These are phyloP conservation scores for Dothideomycetidae sp. DNA, from an alignment of 2,329 filamentous ascomycete species.

Conservation along the genomic window DNA sequence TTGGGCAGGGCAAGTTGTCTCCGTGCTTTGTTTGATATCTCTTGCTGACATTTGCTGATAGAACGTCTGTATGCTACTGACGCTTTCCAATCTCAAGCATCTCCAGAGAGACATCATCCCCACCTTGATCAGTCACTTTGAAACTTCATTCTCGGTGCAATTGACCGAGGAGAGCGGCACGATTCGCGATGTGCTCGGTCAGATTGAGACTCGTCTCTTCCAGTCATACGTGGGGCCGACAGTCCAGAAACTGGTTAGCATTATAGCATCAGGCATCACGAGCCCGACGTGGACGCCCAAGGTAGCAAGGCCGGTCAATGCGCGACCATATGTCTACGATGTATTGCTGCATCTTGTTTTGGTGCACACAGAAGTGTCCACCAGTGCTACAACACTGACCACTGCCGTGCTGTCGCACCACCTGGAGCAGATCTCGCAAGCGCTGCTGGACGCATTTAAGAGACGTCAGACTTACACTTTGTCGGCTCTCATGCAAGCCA, in stretches of 20 bases:
- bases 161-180: constrained; percentile 87
- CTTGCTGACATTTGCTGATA: constrained; percentile 11
- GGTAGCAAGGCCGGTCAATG: constrained; percentile 47
- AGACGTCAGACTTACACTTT: constrained; percentile 52
- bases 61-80: constrained; percentile 71
- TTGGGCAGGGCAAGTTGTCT: constrained; percentile 25
- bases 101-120: constrained; percentile 73
- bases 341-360: constrained; percentile 73
- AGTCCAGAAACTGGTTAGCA: constrained; percentile 50
- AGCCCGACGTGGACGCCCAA: constrained; percentile 56
- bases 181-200: constrained; percentile 74
- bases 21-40: not conserved
- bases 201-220: constrained; percentile 86
- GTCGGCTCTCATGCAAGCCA: constrained; percentile 84
- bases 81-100: constrained; percentile 77
- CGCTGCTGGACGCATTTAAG: constrained; percentile 71
- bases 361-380: constrained; percentile 55
- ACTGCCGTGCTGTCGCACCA: constrained; percentile 72
- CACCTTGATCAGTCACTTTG: constrained; percentile 79
- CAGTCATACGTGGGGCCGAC: constrained; percentile 77
- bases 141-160: constrained; percentile 85
- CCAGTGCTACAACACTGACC: constrained; percentile 54
- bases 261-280: constrained; percentile 59
- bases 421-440: constrained; percentile 63
- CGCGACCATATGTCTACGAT: constrained; percentile 79